Evolutionary conservation across 768 basidiomycete species (phyloP).

Genomic region (Xerocomellus dryophilus): DNA sequence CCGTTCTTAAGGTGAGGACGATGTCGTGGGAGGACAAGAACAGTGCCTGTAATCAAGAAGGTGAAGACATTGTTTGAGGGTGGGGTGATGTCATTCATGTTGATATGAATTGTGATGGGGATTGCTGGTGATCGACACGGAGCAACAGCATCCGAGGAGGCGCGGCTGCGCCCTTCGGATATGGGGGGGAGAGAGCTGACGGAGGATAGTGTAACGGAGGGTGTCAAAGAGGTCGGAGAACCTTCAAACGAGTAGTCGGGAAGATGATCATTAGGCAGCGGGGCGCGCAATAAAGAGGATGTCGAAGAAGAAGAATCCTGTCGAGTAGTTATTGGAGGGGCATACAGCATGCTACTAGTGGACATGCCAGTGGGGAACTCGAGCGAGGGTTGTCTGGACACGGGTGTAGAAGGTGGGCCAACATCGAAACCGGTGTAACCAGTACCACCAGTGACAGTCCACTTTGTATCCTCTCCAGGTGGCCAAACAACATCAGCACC

Average conservation of each 20-base stretch:
- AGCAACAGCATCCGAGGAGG: constrained; percentile 34
- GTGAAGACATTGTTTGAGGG: constrained; percentile 62
- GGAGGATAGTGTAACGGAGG: constrained; percentile 41
- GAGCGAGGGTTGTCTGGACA: constrained; percentile 48
- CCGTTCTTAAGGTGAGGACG: constrained; percentile 23
- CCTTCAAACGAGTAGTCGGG: constrained; percentile 76
- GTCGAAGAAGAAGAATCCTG: constrained; percentile 45
- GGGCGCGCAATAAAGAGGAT: constrained; percentile 69
- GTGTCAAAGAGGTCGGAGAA: constrained; percentile 51
- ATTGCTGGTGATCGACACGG: constrained; percentile 46
- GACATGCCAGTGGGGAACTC: constrained; percentile 38
- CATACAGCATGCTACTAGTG: constrained; percentile 19
- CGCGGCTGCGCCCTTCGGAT: constrained; percentile 36
- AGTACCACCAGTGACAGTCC: constrained; percentile 59
- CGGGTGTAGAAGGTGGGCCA: constrained; percentile 37
- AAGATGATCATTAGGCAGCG: constrained; percentile 60
- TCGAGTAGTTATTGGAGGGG: constrained; percentile 31
- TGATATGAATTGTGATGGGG: constrained; percentile 72
- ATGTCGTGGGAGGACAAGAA: constrained; percentile 54
- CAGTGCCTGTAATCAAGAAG: constrained; percentile 62
- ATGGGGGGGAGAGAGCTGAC: constrained; percentile 34
- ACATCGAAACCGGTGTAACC: constrained; percentile 75
- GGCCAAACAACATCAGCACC: constrained; percentile 71
- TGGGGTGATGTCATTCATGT: constrained; percentile 73
- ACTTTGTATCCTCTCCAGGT: constrained; percentile 45